Conservation (phyloP, 805 yeast genomes). For the Myxozyma vanderwaltii region DNA sequence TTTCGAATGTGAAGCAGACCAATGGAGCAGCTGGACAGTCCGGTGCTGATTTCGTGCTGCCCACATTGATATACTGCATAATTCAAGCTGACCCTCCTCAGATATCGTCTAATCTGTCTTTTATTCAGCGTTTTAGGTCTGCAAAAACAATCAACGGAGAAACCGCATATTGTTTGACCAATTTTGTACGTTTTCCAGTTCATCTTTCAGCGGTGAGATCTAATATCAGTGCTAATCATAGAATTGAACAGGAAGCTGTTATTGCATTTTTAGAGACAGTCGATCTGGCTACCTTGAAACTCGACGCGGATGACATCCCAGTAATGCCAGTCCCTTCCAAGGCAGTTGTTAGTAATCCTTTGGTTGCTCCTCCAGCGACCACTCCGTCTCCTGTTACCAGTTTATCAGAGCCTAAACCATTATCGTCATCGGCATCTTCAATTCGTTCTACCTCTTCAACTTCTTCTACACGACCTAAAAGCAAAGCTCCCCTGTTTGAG, state of each 20-base stretch:
- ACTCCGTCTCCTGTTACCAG: neutral
- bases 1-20: conserved; percentile 10
- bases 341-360: conserved; percentile 2
- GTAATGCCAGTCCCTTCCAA: conserved; percentile 17
- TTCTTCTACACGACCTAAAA: conserved; percentile 43
- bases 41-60: conserved; percentile 46
- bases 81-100: conserved; percentile 40
- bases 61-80: conserved; percentile 44
- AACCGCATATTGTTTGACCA: conserved; percentile 47
- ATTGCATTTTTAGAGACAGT: conserved; percentile 44
- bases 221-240: neutral
- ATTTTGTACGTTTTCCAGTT: conserved; percentile 35
- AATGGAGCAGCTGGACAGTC: conserved; percentile 31
- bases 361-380: neutral
- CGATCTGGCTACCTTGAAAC: conserved; percentile 40
- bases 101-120: conserved; percentile 44
- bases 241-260: conserved; percentile 44
- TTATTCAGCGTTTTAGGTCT: conserved; percentile 47
- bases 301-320: conserved; percentile 36
- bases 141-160: conserved; percentile 43
- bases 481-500: neutral
- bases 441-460: conserved; percentile 53
- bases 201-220: neutral
- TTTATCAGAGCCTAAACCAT: neutral
- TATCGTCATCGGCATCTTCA: conserved; percentile 2